These are phyloP conservation scores for Sporisorium graminicola DNA, from an alignment of 1,284 basidiomycete species.

Conservation along the genomic window DNA sequence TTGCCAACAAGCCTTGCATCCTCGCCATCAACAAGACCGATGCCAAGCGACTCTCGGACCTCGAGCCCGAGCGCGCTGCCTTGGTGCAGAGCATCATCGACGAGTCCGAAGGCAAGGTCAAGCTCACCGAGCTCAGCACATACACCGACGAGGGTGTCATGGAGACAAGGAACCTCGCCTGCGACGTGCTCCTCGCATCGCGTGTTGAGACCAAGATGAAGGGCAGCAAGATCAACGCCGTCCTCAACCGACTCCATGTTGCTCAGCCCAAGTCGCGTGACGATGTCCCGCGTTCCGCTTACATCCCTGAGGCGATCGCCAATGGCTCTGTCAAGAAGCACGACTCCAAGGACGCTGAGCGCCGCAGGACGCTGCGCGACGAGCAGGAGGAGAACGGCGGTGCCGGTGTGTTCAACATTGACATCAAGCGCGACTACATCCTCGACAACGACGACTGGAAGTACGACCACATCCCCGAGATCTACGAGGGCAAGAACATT, in stretches of 20 bases:
- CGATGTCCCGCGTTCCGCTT: constrained; percentile 62
- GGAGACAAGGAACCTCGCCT: constrained; percentile 65
- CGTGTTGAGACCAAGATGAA: constrained; percentile 67
- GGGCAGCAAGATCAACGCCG: constrained; percentile 66
- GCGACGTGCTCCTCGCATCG: constrained; percentile 65
- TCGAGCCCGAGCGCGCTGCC: constrained; percentile 61
- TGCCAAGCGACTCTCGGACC: constrained; percentile 58
- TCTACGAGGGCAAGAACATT: constrained; percentile 97
- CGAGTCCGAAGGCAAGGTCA: constrained; percentile 62
- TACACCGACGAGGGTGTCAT: constrained; percentile 69
- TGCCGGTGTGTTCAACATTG: constrained; percentile 68
- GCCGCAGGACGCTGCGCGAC: constrained; percentile 64
- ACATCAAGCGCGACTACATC: constrained; percentile 81
- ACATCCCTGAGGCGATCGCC: constrained; percentile 59
- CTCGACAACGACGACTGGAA: constrained; percentile 95
- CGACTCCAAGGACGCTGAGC: constrained; percentile 61
- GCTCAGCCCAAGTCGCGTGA: constrained; percentile 65
- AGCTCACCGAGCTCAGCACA: constrained; percentile 66
- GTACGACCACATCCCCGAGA: constrained; percentile 93
- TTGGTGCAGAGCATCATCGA: constrained; percentile 62
- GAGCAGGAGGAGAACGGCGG: constrained; percentile 68
- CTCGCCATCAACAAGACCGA: constrained; percentile 69
- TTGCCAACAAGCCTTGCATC: constrained; percentile 68
- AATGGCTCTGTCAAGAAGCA: constrained; percentile 63
- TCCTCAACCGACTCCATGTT: constrained; percentile 68